Percentiles rank a stretch among this genome's conserved stretches.
Evolutionary conservation across 2,329 filamentous ascomycete genomes (phyloP).

Genomic region (Fusarium sacchari): DNA sequence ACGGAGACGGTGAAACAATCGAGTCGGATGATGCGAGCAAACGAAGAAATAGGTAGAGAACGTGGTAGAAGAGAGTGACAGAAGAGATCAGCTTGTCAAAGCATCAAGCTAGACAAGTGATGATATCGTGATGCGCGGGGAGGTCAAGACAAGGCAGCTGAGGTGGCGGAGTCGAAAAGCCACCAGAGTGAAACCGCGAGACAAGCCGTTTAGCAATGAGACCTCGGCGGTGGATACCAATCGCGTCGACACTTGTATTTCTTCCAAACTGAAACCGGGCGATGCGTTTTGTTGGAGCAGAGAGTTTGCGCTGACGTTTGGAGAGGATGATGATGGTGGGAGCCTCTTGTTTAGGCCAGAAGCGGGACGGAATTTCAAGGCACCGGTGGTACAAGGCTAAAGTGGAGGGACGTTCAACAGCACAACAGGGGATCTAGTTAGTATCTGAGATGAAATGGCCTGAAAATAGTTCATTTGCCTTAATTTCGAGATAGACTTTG

Average conservation of each 20-base stretch:
- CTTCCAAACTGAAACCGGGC: neutral
- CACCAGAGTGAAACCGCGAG: conserved; percentile 28
- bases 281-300: conserved; percentile 15
- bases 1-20: neutral
- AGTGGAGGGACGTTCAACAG: neutral
- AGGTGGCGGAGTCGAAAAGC: conserved; percentile 30
- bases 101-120: conserved; percentile 40
- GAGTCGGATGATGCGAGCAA: conserved; percentile 13
- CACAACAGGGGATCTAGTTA: conserved; percentile 4
- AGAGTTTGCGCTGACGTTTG: conserved; percentile 36
- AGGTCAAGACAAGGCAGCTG: conserved; percentile 8
- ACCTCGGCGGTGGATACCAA: neutral
- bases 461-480: neutral
- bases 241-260: neutral
- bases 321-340: conserved; percentile 29
- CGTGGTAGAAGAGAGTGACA: conserved; percentile 23
- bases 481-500: conserved; percentile 15
- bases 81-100: conserved; percentile 36
- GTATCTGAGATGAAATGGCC: neutral
- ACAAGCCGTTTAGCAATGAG: conserved; percentile 9
- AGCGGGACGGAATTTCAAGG: conserved; percentile 47
- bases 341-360: conserved; percentile 16
- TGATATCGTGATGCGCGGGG: conserved; percentile 16
- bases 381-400: conserved; percentile 30
- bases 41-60: conserved; percentile 38